Evolutionary conservation across 2,329 filamentous ascomycete genomes (phyloP).

Genomic region (Cytospora mali): DNA sequence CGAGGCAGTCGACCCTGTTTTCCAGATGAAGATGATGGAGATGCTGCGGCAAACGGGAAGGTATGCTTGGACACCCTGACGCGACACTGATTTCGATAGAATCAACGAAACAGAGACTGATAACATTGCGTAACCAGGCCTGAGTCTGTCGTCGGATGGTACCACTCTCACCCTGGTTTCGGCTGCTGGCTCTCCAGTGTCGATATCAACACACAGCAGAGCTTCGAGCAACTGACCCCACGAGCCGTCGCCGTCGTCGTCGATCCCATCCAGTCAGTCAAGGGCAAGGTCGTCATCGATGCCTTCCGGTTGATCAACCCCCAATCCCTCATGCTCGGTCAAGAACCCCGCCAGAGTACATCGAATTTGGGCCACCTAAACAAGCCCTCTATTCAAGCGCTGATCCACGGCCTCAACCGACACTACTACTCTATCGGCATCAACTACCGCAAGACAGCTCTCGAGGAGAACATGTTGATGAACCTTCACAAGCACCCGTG

Average conservation of each 20-base stretch:
- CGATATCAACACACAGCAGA: conserved; percentile 99
- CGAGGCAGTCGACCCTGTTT: conserved; percentile 96
- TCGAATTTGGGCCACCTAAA: conserved; percentile 97
- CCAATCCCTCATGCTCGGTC: conserved; percentile 95
- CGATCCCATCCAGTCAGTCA: conserved; percentile 98
- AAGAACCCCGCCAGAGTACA: conserved; percentile 96
- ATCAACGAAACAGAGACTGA: not conserved
- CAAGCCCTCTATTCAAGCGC: conserved; percentile 98
- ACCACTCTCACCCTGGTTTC: conserved; percentile 98
- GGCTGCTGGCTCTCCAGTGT: conserved; percentile 99
- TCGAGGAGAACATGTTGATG: conserved; percentile 99
- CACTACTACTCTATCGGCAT: conserved; percentile 99
- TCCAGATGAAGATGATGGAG: conserved; percentile 99
- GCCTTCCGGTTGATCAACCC: conserved; percentile 98
- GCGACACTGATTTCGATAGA: not conserved
- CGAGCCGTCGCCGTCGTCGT: conserved; percentile 97
- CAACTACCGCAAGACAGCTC: conserved; percentile 94
- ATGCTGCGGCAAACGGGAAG: conserved; percentile 97
- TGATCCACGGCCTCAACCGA: conserved; percentile 96
- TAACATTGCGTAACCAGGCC: conserved; percentile 57
- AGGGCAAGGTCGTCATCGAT: conserved; percentile 99
- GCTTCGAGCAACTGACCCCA: conserved; percentile 97
- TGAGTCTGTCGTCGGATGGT: conserved; percentile 98
- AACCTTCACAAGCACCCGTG: conserved; percentile 99
- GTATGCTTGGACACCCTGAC: conserved; percentile 50